These are phyloP conservation scores for Senecio squalidus DNA, from an alignment of 140 eudicot species.

Conservation along the genomic window DNA sequence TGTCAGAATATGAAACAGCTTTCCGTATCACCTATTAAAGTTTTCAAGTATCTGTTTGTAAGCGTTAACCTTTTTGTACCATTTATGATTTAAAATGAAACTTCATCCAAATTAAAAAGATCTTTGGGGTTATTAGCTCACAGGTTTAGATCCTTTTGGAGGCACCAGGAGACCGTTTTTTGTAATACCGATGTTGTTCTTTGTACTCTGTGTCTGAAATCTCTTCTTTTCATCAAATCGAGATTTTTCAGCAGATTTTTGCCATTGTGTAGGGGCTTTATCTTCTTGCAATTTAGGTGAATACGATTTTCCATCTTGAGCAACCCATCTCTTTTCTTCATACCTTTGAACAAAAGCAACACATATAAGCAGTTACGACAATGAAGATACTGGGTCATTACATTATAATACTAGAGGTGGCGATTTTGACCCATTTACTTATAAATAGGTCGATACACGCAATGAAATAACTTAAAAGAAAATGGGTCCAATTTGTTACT, in stretches of 20 bases:
- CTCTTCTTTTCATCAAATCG: slow-evolving; percentile 36
- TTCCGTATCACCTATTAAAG: slow-evolving; percentile 42
- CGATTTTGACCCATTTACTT: neutral
- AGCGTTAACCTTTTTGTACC: neutral
- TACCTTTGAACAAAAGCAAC: slow-evolving; percentile 40
- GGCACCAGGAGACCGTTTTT: slow-evolving; percentile 68
- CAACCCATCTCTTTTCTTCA: slow-evolving; percentile 65
- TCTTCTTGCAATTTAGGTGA: slow-evolving; percentile 63
- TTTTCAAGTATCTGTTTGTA: slow-evolving; percentile 6
- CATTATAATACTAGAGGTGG: neutral
- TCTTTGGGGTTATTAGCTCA: slow-evolving; percentile 1
- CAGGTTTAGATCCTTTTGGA: slow-evolving; percentile 68
- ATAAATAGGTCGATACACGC: neutral
- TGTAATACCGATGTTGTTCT: slow-evolving; percentile 14
- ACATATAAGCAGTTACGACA: neutral
- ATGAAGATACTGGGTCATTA: neutral
- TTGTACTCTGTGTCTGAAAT: slow-evolving; percentile 30
- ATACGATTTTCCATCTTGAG: slow-evolving; percentile 35
- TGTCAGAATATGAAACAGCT: slow-evolving; percentile 29
- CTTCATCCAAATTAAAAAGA: neutral
- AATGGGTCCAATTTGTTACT: too few relatives aligned
- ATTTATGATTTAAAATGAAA: neutral
- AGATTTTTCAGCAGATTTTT: slow-evolving; percentile 48
- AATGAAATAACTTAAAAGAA: neutral
- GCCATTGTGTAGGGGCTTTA: slow-evolving; percentile 35